Conservation (phyloP, 2,329 filamentous ascomycete genomes). For the Apiospora kogelbergensis region DNA sequence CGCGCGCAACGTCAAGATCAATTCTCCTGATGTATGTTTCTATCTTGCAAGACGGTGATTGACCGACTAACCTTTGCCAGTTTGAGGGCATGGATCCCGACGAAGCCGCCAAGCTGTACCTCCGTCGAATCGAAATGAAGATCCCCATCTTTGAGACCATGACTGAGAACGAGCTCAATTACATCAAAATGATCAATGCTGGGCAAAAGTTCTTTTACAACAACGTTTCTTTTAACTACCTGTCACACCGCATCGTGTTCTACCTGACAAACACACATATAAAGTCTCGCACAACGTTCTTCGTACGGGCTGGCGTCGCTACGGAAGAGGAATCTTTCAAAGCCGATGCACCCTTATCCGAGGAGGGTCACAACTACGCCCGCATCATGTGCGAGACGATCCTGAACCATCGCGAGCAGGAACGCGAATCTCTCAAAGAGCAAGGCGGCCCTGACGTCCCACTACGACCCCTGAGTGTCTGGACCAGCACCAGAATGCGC, state of each 20-base stretch:
- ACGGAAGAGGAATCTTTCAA: conserved; percentile 91
- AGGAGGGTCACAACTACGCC: conserved; percentile 78
- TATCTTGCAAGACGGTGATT: background rate
- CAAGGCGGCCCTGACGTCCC: conserved; percentile 67
- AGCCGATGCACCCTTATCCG: conserved; percentile 80
- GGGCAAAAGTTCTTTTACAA: conserved; percentile 93
- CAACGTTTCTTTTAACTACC: conserved; percentile 93
- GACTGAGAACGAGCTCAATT: conserved; percentile 91
- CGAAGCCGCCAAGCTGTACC: conserved; percentile 88
- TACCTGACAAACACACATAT: conserved; percentile 97
- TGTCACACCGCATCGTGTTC: conserved; percentile 96
- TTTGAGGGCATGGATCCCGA: conserved; percentile 91
- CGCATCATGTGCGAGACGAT: conserved; percentile 83
- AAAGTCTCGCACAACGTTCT: conserved; percentile 91
- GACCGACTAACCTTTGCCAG: conserved; percentile 37
- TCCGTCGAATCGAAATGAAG: conserved; percentile 84
- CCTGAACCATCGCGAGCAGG: conserved; percentile 78
- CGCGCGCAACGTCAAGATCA: conserved; percentile 95
- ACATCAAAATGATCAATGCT: conserved; percentile 99
- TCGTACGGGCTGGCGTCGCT: conserved; percentile 83
- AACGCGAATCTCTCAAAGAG: conserved; percentile 68
- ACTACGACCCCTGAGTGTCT: conserved; percentile 80
- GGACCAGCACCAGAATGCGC: conserved; percentile 89
- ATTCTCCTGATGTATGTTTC: conserved; percentile 78
- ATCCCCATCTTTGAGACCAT: conserved; percentile 98